phyloP scores from a whole-genome alignment of 208 protist species.

The Leishmania lainsoni region DNA sequence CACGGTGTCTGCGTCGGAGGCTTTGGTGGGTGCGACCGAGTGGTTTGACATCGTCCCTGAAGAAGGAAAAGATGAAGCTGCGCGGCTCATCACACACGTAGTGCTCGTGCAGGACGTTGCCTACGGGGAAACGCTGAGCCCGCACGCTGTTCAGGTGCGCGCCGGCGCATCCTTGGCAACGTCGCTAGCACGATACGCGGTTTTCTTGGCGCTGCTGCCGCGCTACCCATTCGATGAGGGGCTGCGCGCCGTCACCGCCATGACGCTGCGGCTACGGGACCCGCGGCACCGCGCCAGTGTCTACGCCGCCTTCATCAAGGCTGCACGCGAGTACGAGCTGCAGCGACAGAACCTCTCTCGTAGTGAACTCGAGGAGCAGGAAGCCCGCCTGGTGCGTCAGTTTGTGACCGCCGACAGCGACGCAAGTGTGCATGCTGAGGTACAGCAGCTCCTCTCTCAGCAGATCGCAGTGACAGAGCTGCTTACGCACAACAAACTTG shows the following conservation, averaged over 20 bases:
- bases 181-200: slow-evolving; percentile 50
- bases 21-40: slow-evolving; percentile 9
- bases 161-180: slow-evolving; percentile 42
- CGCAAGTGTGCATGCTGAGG: slow-evolving; percentile 39
- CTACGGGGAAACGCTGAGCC: slow-evolving; percentile 59
- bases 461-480: slow-evolving; percentile 38
- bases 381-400: slow-evolving; percentile 59
- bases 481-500: slow-evolving; percentile 65
- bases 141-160: slow-evolving; percentile 57
- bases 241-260: slow-evolving; percentile 50
- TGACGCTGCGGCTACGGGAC: slow-evolving; percentile 56
- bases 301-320: slow-evolving; percentile 69
- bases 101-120: slow-evolving; percentile 65
- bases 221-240: slow-evolving; percentile 51
- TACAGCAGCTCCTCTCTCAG: slow-evolving; percentile 67
- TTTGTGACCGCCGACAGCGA: slow-evolving; percentile 59
- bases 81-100: slow-evolving; percentile 63
- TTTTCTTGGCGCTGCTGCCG: slow-evolving; percentile 56
- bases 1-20: neutral
- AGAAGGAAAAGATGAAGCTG: slow-evolving; percentile 39
- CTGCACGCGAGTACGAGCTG: slow-evolving; percentile 55
- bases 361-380: slow-evolving; percentile 61
- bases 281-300: slow-evolving; percentile 56
- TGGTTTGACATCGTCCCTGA: slow-evolving; percentile 56
- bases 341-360: slow-evolving; percentile 39